These are phyloP conservation scores for Chrysoporthe austroafricana DNA, from an alignment of 2,329 filamentous ascomycete genomes.

Conservation along the genomic window DNA sequence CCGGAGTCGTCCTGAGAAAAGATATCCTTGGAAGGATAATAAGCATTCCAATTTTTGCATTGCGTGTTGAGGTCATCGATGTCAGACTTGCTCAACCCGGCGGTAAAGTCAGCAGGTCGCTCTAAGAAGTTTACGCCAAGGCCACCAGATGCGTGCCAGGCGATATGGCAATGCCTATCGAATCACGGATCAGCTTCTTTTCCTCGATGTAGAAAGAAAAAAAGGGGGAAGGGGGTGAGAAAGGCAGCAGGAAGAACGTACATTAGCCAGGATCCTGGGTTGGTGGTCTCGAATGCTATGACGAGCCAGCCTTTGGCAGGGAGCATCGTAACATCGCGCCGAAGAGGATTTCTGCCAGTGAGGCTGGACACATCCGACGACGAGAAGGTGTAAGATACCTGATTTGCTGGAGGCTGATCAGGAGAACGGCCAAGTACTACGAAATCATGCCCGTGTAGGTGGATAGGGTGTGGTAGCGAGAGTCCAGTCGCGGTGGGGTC, in stretches of 20 bases:
- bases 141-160: constrained; percentile 26
- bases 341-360: constrained; percentile 46
- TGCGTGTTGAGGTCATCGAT: constrained; percentile 19
- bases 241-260: constrained; percentile 2
- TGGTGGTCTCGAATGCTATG: constrained; percentile 51
- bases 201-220: no score
- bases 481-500: constrained; percentile 26
- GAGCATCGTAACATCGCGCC: constrained; percentile 51
- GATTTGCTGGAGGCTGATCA: constrained; percentile 25
- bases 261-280: constrained; percentile 50
- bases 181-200: background rate
- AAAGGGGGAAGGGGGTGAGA: background rate
- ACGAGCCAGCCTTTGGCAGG: constrained; percentile 49
- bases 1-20: constrained; percentile 25
- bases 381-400: constrained; percentile 28
- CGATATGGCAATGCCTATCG: constrained; percentile 27
- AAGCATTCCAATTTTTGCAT: constrained; percentile 23
- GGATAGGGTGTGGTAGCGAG: constrained; percentile 39
- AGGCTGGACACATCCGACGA: constrained; percentile 36
- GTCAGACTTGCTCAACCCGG: constrained; percentile 15
- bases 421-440: constrained; percentile 36
- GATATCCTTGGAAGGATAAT: constrained; percentile 18
- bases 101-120: constrained; percentile 15
- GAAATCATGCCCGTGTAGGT: constrained; percentile 40
- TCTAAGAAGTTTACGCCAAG: constrained; percentile 26